Percentiles rank a stretch among this genome's conserved stretches.
These are phyloP conservation scores for Chrysoporthe austroafricana DNA, from an alignment of 2,329 filamentous ascomycete genomes.

Conservation along the genomic window DNA sequence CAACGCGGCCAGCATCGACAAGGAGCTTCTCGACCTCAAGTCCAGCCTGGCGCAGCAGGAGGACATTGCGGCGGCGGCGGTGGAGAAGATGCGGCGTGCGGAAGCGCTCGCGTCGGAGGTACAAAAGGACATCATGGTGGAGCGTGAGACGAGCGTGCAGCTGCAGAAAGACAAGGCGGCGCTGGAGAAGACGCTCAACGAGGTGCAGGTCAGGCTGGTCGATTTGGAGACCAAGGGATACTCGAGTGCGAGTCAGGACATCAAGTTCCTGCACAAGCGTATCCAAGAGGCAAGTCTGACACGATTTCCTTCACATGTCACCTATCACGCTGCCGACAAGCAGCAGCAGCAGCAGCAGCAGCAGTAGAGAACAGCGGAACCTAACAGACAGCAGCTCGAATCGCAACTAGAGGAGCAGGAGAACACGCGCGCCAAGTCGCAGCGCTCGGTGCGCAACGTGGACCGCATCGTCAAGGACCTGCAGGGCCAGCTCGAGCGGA, in stretches of 20 bases:
- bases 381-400: constrained; percentile 69
- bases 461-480: constrained; percentile 94
- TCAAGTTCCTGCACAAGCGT: constrained; percentile 90
- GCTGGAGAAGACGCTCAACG: constrained; percentile 87
- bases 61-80: constrained; percentile 86
- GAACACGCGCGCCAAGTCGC: constrained; percentile 75
- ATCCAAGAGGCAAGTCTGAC: constrained; percentile 81
- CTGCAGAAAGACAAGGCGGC: constrained; percentile 88
- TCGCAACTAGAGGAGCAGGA: constrained; percentile 83
- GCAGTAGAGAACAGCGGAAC: constrained; percentile 28
- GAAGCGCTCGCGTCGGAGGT: constrained; percentile 86
- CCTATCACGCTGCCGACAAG: neutral
- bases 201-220: constrained; percentile 85
- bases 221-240: constrained; percentile 98
- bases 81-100: constrained; percentile 95
- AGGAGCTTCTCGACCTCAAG: constrained; percentile 87
- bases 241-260: constrained; percentile 90
- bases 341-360: neutral
- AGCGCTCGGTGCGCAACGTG: constrained; percentile 86
- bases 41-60: constrained; percentile 88
- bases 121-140: constrained; percentile 87
- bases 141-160: constrained; percentile 79
- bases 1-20: constrained; percentile 86
- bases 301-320: constrained; percentile 20
- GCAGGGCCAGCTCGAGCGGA: constrained; percentile 87